Percentiles rank a stretch among this genome's conserved stretches.
phyloP scores from a whole-genome alignment of 2,329 filamentous ascomycete species.

The Calonectria leucothoes region DNA sequence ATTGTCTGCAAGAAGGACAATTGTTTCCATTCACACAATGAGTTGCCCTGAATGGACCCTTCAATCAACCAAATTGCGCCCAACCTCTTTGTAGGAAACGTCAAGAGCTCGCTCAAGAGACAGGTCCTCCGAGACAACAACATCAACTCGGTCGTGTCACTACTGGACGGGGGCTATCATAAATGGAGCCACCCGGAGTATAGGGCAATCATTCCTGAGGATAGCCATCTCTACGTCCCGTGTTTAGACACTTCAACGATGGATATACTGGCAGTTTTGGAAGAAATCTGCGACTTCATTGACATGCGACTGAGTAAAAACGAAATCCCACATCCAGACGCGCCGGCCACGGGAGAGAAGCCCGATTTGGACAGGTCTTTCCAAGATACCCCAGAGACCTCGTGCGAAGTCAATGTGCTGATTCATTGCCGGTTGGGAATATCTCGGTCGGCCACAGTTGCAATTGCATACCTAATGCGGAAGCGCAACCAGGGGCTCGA shows the following conservation, averaged over 20 bases:
- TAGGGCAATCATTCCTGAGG: conserved; percentile 34
- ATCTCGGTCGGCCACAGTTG: conserved; percentile 46
- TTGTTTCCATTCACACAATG: not conserved
- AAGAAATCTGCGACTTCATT: conserved; percentile 42
- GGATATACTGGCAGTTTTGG: conserved; percentile 37
- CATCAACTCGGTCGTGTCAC: conserved; percentile 41
- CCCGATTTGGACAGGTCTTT: not conserved
- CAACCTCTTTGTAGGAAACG: conserved; percentile 39
- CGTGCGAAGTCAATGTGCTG: conserved; percentile 35
- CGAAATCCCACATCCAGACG: not conserved
- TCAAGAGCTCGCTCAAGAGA: conserved; percentile 36
- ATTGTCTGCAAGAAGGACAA: not conserved
- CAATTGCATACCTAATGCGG: conserved; percentile 49
- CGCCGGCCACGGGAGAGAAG: conserved; percentile 16
- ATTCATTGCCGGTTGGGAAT: conserved; percentile 49
- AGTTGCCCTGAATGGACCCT: conserved; percentile 30
- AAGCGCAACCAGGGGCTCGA: conserved; percentile 30
- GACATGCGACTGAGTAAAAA: conserved; percentile 28
- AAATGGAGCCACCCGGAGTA: conserved; percentile 35
- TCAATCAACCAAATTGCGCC: conserved; percentile 37
- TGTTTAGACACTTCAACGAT: conserved; percentile 39
- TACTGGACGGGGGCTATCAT: conserved; percentile 29
- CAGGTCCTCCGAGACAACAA: conserved; percentile 33
- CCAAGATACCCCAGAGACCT: not conserved
- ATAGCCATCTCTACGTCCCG: conserved; percentile 37